Evolutionary conservation across 2,329 filamentous ascomycete species (phyloP).

Genomic region (Pyricularia grisea): DNA sequence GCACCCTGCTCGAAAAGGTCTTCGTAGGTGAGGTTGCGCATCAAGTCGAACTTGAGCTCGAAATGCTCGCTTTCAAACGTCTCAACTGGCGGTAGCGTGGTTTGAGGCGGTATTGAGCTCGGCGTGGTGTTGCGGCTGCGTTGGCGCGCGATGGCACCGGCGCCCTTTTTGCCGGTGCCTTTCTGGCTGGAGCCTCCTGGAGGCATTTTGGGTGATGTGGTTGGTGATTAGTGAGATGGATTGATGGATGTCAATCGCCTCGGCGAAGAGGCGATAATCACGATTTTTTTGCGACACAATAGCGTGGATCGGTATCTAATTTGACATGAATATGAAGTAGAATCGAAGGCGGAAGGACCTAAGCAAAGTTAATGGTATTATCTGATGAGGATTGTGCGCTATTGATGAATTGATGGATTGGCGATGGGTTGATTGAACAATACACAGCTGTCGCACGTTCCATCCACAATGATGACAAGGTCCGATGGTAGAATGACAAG

Average conservation of each 20-base stretch:
- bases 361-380: neutral
- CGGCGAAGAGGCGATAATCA: neutral
- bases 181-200: constrained; percentile 45
- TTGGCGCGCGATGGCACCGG: constrained; percentile 50
- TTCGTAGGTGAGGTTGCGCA: constrained; percentile 55
- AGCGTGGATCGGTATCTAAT: neutral
- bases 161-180: constrained; percentile 56
- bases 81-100: constrained; percentile 43
- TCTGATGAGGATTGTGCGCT: neutral
- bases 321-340: neutral
- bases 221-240: neutral
- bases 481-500: neutral
- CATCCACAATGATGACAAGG: neutral
- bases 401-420: neutral
- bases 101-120: constrained; percentile 32
- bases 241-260: neutral
- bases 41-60: constrained; percentile 49
- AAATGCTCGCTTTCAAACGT: constrained; percentile 56
- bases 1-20: constrained; percentile 56
- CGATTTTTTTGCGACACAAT: neutral
- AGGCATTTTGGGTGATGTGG: constrained; percentile 34
- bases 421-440: neutral
- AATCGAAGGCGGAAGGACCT: neutral
- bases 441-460: neutral
- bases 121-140: constrained; percentile 74